A percentile compares a stretch with the other conserved stretches of the same genome.
Evolutionary conservation across 2,329 filamentous ascomycete genomes (phyloP).

Genomic region (Chrysoporthe cubensis): DNA sequence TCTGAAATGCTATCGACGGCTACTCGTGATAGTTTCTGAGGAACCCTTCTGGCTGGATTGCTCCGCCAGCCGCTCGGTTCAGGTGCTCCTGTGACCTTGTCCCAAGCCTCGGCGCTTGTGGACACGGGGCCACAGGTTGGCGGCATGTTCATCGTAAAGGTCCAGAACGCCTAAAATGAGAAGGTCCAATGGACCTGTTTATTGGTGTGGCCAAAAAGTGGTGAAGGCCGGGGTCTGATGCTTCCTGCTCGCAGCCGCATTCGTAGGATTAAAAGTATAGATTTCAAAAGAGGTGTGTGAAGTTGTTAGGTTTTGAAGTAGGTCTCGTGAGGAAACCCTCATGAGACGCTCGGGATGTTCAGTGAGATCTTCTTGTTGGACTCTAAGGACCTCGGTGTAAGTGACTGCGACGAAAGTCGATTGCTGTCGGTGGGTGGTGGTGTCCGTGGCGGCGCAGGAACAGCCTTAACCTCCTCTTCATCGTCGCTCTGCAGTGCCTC

Average conservation of each 20-base stretch:
- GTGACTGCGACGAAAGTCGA: slow-evolving; percentile 28
- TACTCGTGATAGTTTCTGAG: not conserved
- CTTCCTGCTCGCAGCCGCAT: slow-evolving; percentile 16
- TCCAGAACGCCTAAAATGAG: slow-evolving; percentile 5
- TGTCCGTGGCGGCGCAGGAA: slow-evolving; percentile 21
- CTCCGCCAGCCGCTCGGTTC: not conserved
- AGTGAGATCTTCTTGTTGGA: slow-evolving; percentile 14
- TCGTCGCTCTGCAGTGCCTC: not conserved
- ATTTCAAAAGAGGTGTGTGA: slow-evolving; percentile 19
- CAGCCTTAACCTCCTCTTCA: not conserved
- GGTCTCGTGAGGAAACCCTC: not conserved
- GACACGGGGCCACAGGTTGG: not conserved
- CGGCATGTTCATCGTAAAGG: not conserved
- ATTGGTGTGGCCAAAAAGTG: not conserved
- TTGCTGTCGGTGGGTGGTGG: slow-evolving; percentile 23
- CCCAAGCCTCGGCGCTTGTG: not conserved
- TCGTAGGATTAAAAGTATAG: slow-evolving; percentile 28
- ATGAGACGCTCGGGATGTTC: not conserved
- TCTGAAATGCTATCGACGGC: not conserved
- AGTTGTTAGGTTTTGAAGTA: not conserved
- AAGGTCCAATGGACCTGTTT: not conserved
- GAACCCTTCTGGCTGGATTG: not conserved
- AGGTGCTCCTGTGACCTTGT: not conserved
- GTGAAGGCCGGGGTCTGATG: slow-evolving; percentile 18
- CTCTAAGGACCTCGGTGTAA: slow-evolving; percentile 23